Percentiles rank a stretch among this genome's conserved stretches.
phyloP scores from a whole-genome alignment of 1,284 basidiomycete species.

The Tausonia pullulans region DNA sequence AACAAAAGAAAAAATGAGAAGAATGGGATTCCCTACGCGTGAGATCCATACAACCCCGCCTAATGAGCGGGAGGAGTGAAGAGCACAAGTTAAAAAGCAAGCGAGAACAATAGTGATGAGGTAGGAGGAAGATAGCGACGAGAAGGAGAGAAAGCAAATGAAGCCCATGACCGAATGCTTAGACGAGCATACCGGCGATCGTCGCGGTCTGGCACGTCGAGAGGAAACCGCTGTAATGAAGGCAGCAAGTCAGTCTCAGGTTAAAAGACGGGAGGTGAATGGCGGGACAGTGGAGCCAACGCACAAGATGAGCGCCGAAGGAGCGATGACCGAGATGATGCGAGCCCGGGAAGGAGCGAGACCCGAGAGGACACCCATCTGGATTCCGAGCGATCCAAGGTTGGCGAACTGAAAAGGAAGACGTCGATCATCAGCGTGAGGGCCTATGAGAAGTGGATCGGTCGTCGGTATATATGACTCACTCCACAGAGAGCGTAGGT shows the following conservation, averaged over 20 bases:
- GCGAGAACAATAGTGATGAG: not conserved
- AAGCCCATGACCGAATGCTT: not conserved
- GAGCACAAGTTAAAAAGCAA: not conserved
- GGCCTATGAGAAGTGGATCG: not conserved
- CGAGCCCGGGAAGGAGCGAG: conserved; percentile 65
- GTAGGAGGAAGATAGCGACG: not conserved
- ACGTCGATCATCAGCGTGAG: conserved; percentile 22
- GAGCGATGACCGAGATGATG: conserved; percentile 57
- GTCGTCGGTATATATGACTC: not conserved
- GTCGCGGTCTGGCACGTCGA: conserved; percentile 35
- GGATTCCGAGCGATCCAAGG: conserved; percentile 63
- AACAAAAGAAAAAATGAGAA: not conserved
- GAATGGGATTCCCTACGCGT: not conserved
- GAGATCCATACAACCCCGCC: not conserved
- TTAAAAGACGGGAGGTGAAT: conserved; percentile 37
- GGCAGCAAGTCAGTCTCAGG: conserved; percentile 20
- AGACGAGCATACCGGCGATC: conserved; percentile 32
- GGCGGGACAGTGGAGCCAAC: conserved; percentile 43
- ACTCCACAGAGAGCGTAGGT: conserved; percentile 18
- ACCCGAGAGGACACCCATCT: conserved; percentile 75
- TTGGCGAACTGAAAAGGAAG: conserved; percentile 62
- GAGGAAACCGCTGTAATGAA: conserved; percentile 23
- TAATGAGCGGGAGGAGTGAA: not conserved
- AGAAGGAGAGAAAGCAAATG: not conserved
- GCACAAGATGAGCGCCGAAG: conserved; percentile 56